Base-by-base conservation (phyloP, 495 filamentous ascomycete genomes). In the Astrothelium subdiscretum region DNA sequence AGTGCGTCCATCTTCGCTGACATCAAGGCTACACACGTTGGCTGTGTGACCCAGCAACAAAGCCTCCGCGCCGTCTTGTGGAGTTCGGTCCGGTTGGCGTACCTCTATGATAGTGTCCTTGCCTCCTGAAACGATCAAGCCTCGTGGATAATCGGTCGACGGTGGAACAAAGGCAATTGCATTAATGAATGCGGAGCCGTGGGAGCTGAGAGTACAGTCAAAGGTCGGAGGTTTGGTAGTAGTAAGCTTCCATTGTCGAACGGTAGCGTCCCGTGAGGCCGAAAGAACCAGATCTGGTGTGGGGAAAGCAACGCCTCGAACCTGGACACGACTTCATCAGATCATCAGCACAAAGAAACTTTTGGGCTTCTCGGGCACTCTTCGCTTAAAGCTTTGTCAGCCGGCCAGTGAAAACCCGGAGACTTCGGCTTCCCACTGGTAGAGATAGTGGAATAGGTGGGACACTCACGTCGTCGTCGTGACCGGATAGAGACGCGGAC, bases 41-140 rank as follows among this genome's bases (percentile, higher is more conserved):
- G 86, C 80, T 15, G 79, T 76, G 70, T 99, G 95, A 20, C 95
- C 95, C 52, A 96, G 74, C 5, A 99, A 79, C 65, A 97, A 77
- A 20, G 88, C 87, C 68, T 92, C 86, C 11, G 95, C 90, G 76
- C 91, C 87, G 60, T 90, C 87, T 60, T 81, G 78, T 1, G 84
- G 77, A 38, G 82, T 72, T 66, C 81, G 81, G 31, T 77, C 78
- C 1, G 88, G 85, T 66, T 85, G 82, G 70, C 89, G 84, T 18
- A 91, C 90, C 68, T 97, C 94, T 67, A 99, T 96, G 61, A 97
- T 90, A 10, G 88, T 83, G 66, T 97, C 95, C 65, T 89, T 85
- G 60, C 92, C 92, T 64, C 88, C 90, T 11, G 91, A 95, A 24
- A 96, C 76, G 11, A 97, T 78, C 13, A 97, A 80, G 27, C 94